phyloP scores from a whole-genome alignment of 2,329 filamentous ascomycete genomes.

The Elsinoe necatrix region DNA sequence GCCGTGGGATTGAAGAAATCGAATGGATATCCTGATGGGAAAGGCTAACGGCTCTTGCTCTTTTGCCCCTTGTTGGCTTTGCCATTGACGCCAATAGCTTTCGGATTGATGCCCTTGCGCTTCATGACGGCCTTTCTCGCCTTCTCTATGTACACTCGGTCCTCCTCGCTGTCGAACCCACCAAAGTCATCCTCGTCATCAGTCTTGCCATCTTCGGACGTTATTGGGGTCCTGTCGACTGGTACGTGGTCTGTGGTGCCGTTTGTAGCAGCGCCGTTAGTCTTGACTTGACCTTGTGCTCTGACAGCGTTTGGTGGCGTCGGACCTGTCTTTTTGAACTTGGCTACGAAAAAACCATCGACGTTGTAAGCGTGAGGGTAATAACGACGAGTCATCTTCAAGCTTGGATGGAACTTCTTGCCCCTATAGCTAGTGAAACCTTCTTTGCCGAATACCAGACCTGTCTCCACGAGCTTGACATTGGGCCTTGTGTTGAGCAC shows the following conservation, averaged over 20 bases:
- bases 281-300: slow-evolving; percentile 30
- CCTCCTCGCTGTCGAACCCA: slow-evolving; percentile 44
- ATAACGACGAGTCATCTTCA: slow-evolving; percentile 76
- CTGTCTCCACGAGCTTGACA: slow-evolving; percentile 85
- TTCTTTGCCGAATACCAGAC: slow-evolving; percentile 80
- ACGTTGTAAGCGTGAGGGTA: slow-evolving; percentile 92
- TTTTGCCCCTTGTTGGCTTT: slow-evolving; percentile 15
- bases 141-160: slow-evolving; percentile 40
- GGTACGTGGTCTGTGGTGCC: slow-evolving; percentile 31
- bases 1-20: background rate
- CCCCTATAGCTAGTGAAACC: slow-evolving; percentile 86
- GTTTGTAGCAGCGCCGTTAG: slow-evolving; percentile 14
- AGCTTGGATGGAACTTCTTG: slow-evolving; percentile 79
- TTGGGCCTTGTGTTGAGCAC: slow-evolving; percentile 86
- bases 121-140: slow-evolving; percentile 36
- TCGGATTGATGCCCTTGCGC: slow-evolving; percentile 42
- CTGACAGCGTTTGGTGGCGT: slow-evolving; percentile 54
- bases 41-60: slow-evolving; percentile 15
- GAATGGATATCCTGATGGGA: background rate
- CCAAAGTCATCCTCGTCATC: slow-evolving; percentile 38
- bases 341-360: slow-evolving; percentile 96
- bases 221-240: slow-evolving; percentile 62
- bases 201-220: slow-evolving; percentile 31
- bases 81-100: slow-evolving; percentile 23
- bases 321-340: slow-evolving; percentile 86